Percentiles rank a stretch among this genome's conserved stretches.
Evolutionary conservation across 257 asterid species (phyloP).

Genomic region (Leptodermis oblonga): DNA sequence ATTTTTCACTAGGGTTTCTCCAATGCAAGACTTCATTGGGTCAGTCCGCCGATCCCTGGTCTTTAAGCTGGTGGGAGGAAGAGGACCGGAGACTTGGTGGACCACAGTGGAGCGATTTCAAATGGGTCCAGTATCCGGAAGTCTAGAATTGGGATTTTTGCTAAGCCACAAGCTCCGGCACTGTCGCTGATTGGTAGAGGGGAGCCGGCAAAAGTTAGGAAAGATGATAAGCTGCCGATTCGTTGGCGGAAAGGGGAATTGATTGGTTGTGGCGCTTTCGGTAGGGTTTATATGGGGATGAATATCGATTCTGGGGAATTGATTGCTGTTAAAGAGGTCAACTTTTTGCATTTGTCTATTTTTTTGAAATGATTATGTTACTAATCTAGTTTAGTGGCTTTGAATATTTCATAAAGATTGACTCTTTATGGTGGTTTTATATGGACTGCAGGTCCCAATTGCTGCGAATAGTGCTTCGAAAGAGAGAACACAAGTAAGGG

Average conservation of each 20-base stretch:
- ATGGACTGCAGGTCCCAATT: constrained; percentile 58
- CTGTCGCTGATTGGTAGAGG: too few relatives aligned
- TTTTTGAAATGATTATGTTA: too few relatives aligned
- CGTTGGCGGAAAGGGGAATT: constrained; percentile 94
- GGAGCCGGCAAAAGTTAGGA: constrained; percentile 23
- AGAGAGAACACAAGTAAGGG: too few relatives aligned
- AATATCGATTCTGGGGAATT: too few relatives aligned
- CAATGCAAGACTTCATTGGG: constrained; percentile 75
- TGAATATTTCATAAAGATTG: too few relatives aligned
- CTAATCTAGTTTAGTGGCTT: too few relatives aligned
- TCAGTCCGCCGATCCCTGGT: constrained; percentile 92
- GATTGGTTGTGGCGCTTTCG: constrained; percentile 86
- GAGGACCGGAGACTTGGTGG: constrained; percentile 9
- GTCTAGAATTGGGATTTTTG: constrained; percentile 75
- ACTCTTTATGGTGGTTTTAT: constrained; percentile 13
- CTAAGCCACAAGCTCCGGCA: constrained; percentile 53
- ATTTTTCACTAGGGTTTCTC: too few relatives aligned
- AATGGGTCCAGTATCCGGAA: constrained; percentile 86
- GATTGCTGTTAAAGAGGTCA: too few relatives aligned
- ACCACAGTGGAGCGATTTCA: too few relatives aligned
- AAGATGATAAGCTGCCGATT: constrained; percentile 56
- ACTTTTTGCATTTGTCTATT: too few relatives aligned
- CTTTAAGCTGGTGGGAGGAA: constrained; percentile 62
- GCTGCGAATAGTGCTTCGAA: constrained; percentile 41
- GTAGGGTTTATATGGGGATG: too few relatives aligned